phyloP scores from a whole-genome alignment of 495 filamentous ascomycete species.

The Penicillium dipodomyicola region DNA sequence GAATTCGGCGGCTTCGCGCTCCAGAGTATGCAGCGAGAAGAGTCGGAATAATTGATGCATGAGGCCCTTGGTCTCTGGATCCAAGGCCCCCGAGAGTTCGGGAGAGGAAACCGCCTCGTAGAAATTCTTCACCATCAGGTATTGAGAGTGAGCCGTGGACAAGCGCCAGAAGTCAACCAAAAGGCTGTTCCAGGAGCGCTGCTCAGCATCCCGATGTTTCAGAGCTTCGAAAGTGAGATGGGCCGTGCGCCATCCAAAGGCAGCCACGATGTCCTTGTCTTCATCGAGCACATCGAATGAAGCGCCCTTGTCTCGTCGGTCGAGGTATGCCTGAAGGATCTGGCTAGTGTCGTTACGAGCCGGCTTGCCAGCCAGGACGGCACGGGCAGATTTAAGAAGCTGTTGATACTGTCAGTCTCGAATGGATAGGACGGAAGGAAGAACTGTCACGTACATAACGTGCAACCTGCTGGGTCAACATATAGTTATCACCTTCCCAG shows the following conservation, averaged over 20 bases:
- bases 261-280: constrained; percentile 61
- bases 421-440: not conserved
- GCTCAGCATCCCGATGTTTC: constrained; percentile 67
- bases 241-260: constrained; percentile 68
- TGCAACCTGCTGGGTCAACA: constrained; percentile 76
- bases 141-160: constrained; percentile 66
- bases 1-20: constrained; percentile 65
- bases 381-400: constrained; percentile 62
- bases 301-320: constrained; percentile 61
- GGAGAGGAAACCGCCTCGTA: constrained; percentile 59
- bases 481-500: constrained; percentile 69
- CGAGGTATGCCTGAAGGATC: constrained; percentile 58
- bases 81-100: constrained; percentile 46
- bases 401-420: constrained; percentile 16
- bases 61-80: constrained; percentile 48
- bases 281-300: constrained; percentile 64
- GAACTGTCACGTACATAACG: constrained; percentile 51
- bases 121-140: constrained; percentile 69
- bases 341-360: constrained; percentile 56
- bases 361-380: constrained; percentile 55
- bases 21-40: constrained; percentile 62
- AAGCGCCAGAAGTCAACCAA: constrained; percentile 73
- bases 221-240: constrained; percentile 69
- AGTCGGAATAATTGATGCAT: constrained; percentile 65
- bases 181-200: constrained; percentile 67